Percentiles rank a stretch among this genome's conserved stretches.
Evolutionary conservation across 257 asterid genomes (phyloP).

Genomic region (Plantago elongata): DNA sequence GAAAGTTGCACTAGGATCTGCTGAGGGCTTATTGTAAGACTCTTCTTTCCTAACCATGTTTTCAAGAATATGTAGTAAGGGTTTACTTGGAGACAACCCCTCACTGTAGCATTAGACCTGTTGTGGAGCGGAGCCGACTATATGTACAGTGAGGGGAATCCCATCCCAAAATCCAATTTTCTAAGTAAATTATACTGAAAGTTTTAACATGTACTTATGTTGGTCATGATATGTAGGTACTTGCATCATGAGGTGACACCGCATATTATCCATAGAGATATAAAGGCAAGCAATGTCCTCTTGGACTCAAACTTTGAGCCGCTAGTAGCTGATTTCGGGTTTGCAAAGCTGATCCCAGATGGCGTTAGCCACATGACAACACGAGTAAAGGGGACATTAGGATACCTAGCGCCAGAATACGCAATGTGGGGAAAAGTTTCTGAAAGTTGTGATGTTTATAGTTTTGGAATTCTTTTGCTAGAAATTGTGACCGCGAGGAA

Average conservation of each 20-base stretch:
- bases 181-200: background rate
- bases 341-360: constrained; percentile 82
- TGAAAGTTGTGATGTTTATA: constrained; percentile 75
- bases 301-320: constrained; percentile 70
- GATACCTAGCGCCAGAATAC: constrained; percentile 79
- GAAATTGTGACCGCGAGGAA: constrained; percentile 67
- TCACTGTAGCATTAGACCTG: no score
- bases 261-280: constrained; percentile 75
- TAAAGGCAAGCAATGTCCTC: constrained; percentile 80
- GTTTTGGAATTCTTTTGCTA: constrained; percentile 63
- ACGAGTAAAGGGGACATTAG: constrained; percentile 76
- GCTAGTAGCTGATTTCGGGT: constrained; percentile 73
- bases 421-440: constrained; percentile 96
- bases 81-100: no score
- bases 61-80: background rate
- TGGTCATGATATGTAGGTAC: constrained; percentile 36
- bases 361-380: constrained; percentile 96
- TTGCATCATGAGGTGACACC: constrained; percentile 81
- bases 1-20: constrained; percentile 63
- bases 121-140: no score
- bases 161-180: no score
- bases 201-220: background rate
- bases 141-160: no score
- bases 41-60: background rate
- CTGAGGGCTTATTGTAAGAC: constrained; percentile 69